Evolutionary conservation across 1,139 yeast species (phyloP), one percentile per base, ranked within the genome.

Genomic region (Blastobotrys aristatus): DNA sequence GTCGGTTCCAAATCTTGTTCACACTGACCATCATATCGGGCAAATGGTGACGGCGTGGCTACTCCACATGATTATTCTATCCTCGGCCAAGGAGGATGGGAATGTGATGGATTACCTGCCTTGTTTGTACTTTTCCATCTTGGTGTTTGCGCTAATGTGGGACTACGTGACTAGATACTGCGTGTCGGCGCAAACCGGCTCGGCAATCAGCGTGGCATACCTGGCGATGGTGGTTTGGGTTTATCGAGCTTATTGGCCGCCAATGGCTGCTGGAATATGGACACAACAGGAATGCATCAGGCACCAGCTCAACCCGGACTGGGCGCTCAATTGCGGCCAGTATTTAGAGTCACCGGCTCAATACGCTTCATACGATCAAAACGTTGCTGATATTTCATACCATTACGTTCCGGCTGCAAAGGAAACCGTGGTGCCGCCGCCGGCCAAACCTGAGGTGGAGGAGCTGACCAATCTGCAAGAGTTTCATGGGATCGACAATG

Each of bases 301-400:
- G 6, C 50, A 53, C 22, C 57, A 59, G 30, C 49, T 57, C 6
- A 43, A 44, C 1, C 58, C 55, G 17, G 48, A 54, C 11, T 55
- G 66, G 53, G 65, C 64, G 41, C 53, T 66, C 27, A 53, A 57
- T 31, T 58, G 64, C 49, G 41, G 48, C 13, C 46, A 51, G 20
- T 53, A 57, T 38, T 42, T 56, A 4, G 47, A 30, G 0, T 47
- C 47, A 7, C 18, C 33, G 1, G 48, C 44, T 4, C 44, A 44
- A 36, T 49, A 49, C 33, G 24, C 22, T n/a, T 39, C 24, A 7
- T 56, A 55, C 37, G 59, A 57, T 31, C 16, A 26, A 3, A 35
- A 44, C 11, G 44, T 48, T 31, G 24, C 26, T 20, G 46, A 49
- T 34, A 33, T 48, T 33, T 2, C 40, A 24, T 46, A 44, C 35